Percentiles rank a stretch among this genome's conserved stretches.
These are phyloP conservation scores for Syncephalastrum sp. DNA, from an alignment of 371 early-diverging fungal genomes.

Conservation along the genomic window DNA sequence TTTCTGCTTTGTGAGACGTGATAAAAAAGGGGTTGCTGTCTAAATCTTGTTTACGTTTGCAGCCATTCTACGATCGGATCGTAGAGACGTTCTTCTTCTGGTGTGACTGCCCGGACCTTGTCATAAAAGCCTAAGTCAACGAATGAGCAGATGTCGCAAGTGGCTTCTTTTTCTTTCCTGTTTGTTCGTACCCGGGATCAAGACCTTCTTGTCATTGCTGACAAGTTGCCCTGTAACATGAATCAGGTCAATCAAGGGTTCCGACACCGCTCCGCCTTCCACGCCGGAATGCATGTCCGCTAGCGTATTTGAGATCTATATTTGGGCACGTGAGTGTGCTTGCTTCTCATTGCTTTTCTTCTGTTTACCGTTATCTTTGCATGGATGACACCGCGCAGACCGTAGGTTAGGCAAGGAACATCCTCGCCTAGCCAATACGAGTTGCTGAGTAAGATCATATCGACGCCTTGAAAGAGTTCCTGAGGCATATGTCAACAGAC, in stretches of 20 bases:
- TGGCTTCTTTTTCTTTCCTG: background rate
- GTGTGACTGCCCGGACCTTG: slow-evolving; percentile 51
- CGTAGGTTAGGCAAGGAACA: slow-evolving; percentile 70
- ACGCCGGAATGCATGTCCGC: slow-evolving; percentile 83
- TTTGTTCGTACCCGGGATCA: slow-evolving; percentile 63
- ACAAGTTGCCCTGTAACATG: slow-evolving; percentile 64
- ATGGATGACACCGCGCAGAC: slow-evolving; percentile 75
- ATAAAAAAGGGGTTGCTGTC: slow-evolving; percentile 11
- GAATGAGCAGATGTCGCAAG: background rate
- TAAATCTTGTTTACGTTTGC: slow-evolving; percentile 24
- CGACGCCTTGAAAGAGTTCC: slow-evolving; percentile 62
- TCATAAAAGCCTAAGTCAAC: slow-evolving; percentile 53
- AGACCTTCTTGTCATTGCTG: slow-evolving; percentile 58
- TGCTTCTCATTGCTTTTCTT: background rate
- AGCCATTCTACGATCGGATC: slow-evolving; percentile 53
- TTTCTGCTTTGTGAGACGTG: background rate
- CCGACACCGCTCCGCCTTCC: slow-evolving; percentile 81
- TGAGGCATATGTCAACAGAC: slow-evolving; percentile 8
- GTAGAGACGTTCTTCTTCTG: slow-evolving; percentile 54
- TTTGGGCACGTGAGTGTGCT: background rate
- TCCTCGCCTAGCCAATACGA: slow-evolving; percentile 74
- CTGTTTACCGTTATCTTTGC: slow-evolving; percentile 58
- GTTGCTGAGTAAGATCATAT: slow-evolving; percentile 70
- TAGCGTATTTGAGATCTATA: slow-evolving; percentile 48
- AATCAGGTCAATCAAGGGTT: slow-evolving; percentile 76